phyloP scores from a whole-genome alignment of 169 alveolate genomes.

The Eimeria necatrix region DNA sequence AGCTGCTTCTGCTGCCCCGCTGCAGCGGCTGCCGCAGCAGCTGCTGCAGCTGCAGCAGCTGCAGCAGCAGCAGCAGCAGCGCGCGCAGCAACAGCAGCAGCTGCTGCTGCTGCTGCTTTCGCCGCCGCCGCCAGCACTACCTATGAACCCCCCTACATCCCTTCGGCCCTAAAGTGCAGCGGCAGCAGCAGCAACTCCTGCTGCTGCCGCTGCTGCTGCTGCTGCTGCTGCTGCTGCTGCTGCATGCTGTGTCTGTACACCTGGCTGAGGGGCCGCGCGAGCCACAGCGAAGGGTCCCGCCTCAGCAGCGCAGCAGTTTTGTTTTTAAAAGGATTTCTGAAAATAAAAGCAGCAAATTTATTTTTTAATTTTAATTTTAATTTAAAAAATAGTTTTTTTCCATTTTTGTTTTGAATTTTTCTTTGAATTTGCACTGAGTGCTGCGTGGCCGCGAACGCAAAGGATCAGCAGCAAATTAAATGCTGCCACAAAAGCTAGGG shows the following conservation, averaged over 20 bases:
- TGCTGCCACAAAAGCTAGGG: too few species aligned
- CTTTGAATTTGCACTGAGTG: too few species aligned
- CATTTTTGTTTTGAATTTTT: too few species aligned
- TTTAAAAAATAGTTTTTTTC: too few species aligned
- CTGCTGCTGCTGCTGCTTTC: background rate
- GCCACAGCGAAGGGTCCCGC: background rate
- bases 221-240: background rate
- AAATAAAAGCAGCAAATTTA: too few species aligned
- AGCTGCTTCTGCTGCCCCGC: too few species aligned
- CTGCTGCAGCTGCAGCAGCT: slow-evolving; percentile 8
- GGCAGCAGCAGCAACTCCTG: background rate
- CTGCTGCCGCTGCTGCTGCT: slow-evolving; percentile 3
- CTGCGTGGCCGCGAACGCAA: too few species aligned
- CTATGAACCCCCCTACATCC: background rate
- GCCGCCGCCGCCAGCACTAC: background rate
- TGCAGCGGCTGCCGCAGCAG: background rate
- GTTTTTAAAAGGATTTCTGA: background rate
- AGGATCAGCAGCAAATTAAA: too few species aligned
- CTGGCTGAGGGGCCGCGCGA: slow-evolving; percentile 16
- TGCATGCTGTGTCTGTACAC: too few species aligned
- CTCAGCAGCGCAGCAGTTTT: background rate
- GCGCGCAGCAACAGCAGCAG: background rate
- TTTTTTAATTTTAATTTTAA: too few species aligned
- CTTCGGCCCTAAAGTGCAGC: background rate
- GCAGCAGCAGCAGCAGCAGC: slow-evolving; percentile 6